Evolutionary conservation across 164 flowering plant species (phyloP).

Genomic region (Aristolochia californica): DNA sequence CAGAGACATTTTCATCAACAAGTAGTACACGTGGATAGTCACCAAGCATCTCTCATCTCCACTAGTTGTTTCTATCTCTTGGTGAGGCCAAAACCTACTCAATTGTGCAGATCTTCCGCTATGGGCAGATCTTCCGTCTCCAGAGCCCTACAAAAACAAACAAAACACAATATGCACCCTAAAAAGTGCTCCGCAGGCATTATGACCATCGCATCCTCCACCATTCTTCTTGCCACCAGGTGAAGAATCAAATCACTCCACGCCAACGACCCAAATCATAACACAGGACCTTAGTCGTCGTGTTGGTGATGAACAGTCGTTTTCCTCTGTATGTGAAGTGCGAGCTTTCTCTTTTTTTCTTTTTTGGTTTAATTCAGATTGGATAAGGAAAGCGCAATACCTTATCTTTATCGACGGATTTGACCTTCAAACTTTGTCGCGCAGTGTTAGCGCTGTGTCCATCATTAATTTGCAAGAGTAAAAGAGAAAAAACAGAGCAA

Average conservation of each 20-base stretch:
- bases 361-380: no score
- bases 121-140: background rate
- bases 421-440: no score
- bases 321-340: background rate
- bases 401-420: no score
- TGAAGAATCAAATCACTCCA: background rate
- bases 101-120: background rate
- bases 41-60: background rate
- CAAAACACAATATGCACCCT: background rate
- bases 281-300: background rate
- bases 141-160: background rate
- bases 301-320: background rate
- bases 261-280: constrained; percentile 10
- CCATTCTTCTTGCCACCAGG: no score
- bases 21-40: background rate
- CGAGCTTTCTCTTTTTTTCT: no score
- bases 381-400: no score
- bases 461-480: no score
- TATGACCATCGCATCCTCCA: background rate
- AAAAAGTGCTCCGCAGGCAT: background rate
- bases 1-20: background rate
- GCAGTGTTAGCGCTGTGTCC: no score
- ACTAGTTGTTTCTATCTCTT: background rate
- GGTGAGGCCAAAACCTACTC: constrained; percentile 3
- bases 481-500: no score